Evolutionary conservation across 2,329 filamentous ascomycete species (phyloP).

Genomic region (Rhinocladiella similis): DNA sequence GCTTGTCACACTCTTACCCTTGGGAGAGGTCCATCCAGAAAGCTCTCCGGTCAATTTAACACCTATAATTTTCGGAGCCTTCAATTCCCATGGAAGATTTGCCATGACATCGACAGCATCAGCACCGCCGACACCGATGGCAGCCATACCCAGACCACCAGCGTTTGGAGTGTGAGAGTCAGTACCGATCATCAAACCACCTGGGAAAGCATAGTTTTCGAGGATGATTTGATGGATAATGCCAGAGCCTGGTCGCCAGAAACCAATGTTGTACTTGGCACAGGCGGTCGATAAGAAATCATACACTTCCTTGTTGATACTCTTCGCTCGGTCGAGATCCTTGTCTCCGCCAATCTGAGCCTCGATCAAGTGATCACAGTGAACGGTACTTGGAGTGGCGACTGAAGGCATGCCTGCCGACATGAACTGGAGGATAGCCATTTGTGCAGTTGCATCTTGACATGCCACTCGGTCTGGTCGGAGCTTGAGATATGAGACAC

Average conservation of each 20-base stretch:
- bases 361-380: slow-evolving; percentile 99
- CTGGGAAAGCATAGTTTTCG: slow-evolving; percentile 99
- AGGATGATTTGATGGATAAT: slow-evolving; percentile 99
- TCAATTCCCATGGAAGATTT: slow-evolving; percentile 94
- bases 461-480: slow-evolving; percentile 97
- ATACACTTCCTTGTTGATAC: slow-evolving; percentile 99
- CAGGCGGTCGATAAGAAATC: slow-evolving; percentile 92
- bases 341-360: slow-evolving; percentile 89
- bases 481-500: slow-evolving; percentile 92
- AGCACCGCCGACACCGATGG: slow-evolving; percentile 96
- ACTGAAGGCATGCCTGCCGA: slow-evolving; percentile 94
- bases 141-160: slow-evolving; percentile 81
- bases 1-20: slow-evolving; percentile 61
- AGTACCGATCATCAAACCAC: slow-evolving; percentile 95
- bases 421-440: slow-evolving; percentile 99
- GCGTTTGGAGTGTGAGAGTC: slow-evolving; percentile 98
- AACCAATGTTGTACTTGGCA: slow-evolving; percentile 99
- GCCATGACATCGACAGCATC: slow-evolving; percentile 99
- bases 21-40: slow-evolving; percentile 88
- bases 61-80: slow-evolving; percentile 96
- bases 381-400: slow-evolving; percentile 90
- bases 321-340: slow-evolving; percentile 86
- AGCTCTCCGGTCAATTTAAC: slow-evolving; percentile 89
- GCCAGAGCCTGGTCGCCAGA: slow-evolving; percentile 98
- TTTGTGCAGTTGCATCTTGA: slow-evolving; percentile 99